A percentile compares a stretch with the other conserved stretches of the same genome.
phyloP scores from a whole-genome alignment of 1,139 yeast genomes.

The Eremothecium gossypii region DNA sequence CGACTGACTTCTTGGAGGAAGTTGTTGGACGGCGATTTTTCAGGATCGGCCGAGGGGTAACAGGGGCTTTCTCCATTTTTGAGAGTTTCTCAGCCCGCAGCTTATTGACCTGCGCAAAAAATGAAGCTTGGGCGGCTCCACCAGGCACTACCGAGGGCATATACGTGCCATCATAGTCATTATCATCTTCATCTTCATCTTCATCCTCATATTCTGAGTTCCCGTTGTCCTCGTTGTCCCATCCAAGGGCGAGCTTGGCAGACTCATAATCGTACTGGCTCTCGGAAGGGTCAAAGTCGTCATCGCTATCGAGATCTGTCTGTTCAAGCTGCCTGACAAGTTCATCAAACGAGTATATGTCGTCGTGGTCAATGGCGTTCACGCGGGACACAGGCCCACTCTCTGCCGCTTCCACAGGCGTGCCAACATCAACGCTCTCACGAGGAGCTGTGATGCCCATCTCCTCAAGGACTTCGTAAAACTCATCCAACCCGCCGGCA shows the following conservation, averaged over 20 bases:
- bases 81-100: constrained; percentile 14
- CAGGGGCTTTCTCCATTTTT: not conserved
- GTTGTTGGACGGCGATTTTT: constrained; percentile 8
- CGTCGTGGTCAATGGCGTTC: constrained; percentile 41
- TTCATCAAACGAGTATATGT: constrained; percentile 35
- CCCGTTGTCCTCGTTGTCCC: constrained; percentile 28
- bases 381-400: constrained; percentile 4
- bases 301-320: constrained; percentile 33
- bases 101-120: constrained; percentile 25
- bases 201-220: constrained; percentile 34
- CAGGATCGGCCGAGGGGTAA: constrained; percentile 15
- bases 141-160: constrained; percentile 17
- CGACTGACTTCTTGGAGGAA: constrained; percentile 35
- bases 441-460: constrained; percentile 35
- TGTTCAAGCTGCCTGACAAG: constrained; percentile 28
- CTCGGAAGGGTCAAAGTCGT: constrained; percentile 33
- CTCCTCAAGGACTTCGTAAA: constrained; percentile 40
- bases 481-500: constrained; percentile 30
- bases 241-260: constrained; percentile 25
- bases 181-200: constrained; percentile 21
- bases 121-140: constrained; percentile 22
- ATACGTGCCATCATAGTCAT: constrained; percentile 9
- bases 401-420: not conserved
- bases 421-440: not conserved
- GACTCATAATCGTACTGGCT: constrained; percentile 33